These are phyloP conservation scores for Maudiozyma saulgeensis DNA, from an alignment of 805 yeast genomes.

Conservation along the genomic window DNA sequence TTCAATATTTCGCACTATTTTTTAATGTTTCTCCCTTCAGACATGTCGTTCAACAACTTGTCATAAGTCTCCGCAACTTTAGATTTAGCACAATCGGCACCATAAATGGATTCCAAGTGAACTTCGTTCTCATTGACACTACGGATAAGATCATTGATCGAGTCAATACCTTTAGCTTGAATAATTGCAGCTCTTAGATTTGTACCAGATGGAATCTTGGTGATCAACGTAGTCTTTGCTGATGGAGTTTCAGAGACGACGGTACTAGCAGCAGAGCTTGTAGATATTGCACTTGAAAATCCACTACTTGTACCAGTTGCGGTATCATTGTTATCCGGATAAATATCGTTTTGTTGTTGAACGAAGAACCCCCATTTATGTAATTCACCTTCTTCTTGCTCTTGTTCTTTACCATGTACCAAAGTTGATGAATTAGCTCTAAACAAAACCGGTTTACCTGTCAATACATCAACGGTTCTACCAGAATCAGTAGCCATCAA, in stretches of 20 bases:
- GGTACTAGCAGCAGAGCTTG: neutral
- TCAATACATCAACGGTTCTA: slow-evolving; percentile 51
- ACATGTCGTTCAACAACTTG: slow-evolving; percentile 57
- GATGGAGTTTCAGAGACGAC: neutral
- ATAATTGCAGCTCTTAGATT: slow-evolving; percentile 46
- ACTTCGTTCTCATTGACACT: slow-evolving; percentile 51
- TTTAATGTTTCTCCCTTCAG: slow-evolving; percentile 19
- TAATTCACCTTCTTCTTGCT: slow-evolving; percentile 85
- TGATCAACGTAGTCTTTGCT: slow-evolving; percentile 5
- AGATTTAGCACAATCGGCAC: slow-evolving; percentile 14
- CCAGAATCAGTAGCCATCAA: slow-evolving; percentile 61
- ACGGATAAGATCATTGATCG: slow-evolving; percentile 56
- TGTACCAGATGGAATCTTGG: slow-evolving; percentile 38
- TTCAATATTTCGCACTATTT: neutral
- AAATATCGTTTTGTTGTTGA: slow-evolving; percentile 46
- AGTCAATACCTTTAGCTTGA: slow-evolving; percentile 66
- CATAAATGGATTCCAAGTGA: slow-evolving; percentile 42
- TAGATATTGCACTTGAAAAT: neutral
- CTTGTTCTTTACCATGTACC: slow-evolving; percentile 56
- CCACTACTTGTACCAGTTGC: neutral
- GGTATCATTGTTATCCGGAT: slow-evolving; percentile 18
- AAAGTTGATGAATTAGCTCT: slow-evolving; percentile 57
- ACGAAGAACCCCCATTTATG: slow-evolving; percentile 79
- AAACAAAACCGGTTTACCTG: slow-evolving; percentile 65
- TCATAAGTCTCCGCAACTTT: slow-evolving; percentile 49